Evolutionary conservation across 805 yeast genomes (phyloP), one percentile per base, ranked within the genome.

Genomic region (Lipomyces yamanashiensis): DNA sequence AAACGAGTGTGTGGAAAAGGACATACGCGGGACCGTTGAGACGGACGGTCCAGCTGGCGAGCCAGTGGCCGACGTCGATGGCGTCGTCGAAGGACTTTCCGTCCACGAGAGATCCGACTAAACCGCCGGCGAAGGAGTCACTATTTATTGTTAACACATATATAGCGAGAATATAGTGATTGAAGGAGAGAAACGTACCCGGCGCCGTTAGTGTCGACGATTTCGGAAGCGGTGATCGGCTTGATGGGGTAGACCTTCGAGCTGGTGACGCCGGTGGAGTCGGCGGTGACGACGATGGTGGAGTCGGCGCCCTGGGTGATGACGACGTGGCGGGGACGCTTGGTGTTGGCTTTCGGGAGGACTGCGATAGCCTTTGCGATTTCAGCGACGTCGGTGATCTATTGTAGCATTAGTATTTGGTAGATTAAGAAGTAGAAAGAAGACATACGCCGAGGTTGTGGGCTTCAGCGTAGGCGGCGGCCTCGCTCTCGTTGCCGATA

Each of bases 61-160:
- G 87, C 98, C 98, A 92, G 81, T 93, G 98, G 70, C 98, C 98
- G 77, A 87, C 84, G 71, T 88, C 90, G 67, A 93, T 82, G 59
- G 84, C 73, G 48, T 86, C 81, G 28, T 79, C 79, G 62, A 91
- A 75, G 36, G 83, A 71, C 76, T 88, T 85, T 69, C 87, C 90
- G 77, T 87, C 80, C 61, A 91, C 96, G 70, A 92, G 80, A 63
- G 92, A 95, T 66, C 97, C 96, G 68, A 92, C 79, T 78, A 93
- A 92, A 63, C 98, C 98, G 73, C 95, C 96, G 61, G 98, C 98
- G 75, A 93, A 93, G 13, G 98, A 97, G 76, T 93, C 98, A 78
- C 98, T 60, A 34, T 28, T 7, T 19, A 50, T 4, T 40, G 19
- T 10, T 23, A 19, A 21, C 33, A 15, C 19, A n/a, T 17, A 17